These are phyloP conservation scores for Neopestalotiopsis rosae DNA, from an alignment of 2,329 filamentous ascomycete genomes.

Conservation along the genomic window DNA sequence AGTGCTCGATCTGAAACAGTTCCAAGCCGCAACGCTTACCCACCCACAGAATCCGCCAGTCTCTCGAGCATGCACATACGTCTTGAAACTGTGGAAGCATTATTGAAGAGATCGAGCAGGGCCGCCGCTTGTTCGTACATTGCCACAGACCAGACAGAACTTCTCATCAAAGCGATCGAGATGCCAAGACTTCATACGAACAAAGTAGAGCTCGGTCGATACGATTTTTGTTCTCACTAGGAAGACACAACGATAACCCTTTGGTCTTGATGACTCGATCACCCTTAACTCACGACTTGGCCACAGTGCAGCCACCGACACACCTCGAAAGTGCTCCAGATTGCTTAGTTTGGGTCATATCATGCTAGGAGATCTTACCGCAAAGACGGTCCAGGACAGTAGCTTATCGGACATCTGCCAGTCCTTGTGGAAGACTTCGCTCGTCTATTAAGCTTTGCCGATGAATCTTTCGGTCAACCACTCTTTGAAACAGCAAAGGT, in stretches of 20 bases:
- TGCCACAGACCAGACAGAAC: not conserved
- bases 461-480: too few species aligned
- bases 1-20: not conserved
- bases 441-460: too few species aligned
- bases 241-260: not conserved
- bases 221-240: not conserved
- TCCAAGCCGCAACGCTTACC: not conserved
- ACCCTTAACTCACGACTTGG: not conserved
- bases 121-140: too few species aligned
- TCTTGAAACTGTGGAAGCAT: too few species aligned
- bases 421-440: too few species aligned
- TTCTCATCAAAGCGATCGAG: not conserved
- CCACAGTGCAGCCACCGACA: not conserved
- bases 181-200: not conserved
- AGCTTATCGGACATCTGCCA: too few species aligned
- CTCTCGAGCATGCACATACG: not conserved
- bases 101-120: too few species aligned
- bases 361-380: too few species aligned
- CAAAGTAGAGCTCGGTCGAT: not conserved
- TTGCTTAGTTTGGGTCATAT: too few species aligned
- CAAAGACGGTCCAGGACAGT: too few species aligned
- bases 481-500: too few species aligned
- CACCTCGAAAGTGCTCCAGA: not conserved
- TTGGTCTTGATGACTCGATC: not conserved
- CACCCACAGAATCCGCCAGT: not conserved